Evolutionary conservation across 257 asterid genomes (phyloP), one percentile per base, ranked within the genome.

Genomic region (Solanum rostratum): DNA sequence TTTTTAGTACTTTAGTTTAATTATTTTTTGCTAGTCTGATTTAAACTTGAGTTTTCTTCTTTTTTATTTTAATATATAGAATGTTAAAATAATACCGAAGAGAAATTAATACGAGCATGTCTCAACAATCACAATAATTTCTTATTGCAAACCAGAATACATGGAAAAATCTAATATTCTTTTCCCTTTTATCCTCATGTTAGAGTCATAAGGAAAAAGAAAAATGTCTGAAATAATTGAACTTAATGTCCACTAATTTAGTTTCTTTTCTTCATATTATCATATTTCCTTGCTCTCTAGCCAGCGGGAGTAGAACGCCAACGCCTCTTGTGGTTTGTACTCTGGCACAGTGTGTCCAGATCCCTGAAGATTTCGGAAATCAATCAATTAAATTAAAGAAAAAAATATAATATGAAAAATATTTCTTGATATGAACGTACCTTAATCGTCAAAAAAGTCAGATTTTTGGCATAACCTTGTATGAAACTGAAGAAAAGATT

Each of bases 341-440:
- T 96, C 99, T 0, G 98, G 95, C 27, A 96, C 99, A 0, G 99
- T 92, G 84, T 96, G 99, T 57, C 99, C 99, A 29, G 99, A 86
- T 73, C 99, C 99, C 98, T 93, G 92, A 87, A 85, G 29, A 6
- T 60, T 62, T 68, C 50, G 79, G 19, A 80, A 59, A 63, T 66
- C 46, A 66, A 74, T 74, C 33, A 24, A 74, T 63, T 11, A 81
- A 59, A 15, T 20, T 16, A 37, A 4, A 45, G 68, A 3, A 2
- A 13, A 60, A 60, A 81, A 22, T 1, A 59, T 4, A 30, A 24
- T 20, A 53, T 41, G 55, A 41, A 18, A 70, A 70, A 41, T 10
- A 3, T 10, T 0, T 70, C 33, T 45, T 46, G 50, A 59, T 55
- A 55, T 84, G 85, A 63, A 80, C 80, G 53, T 82, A 94, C 98